Percentiles rank a stretch among this genome's conserved stretches.
Evolutionary conservation across 306 rosid genomes (phyloP).

Genomic region (Clitoria ternatea): DNA sequence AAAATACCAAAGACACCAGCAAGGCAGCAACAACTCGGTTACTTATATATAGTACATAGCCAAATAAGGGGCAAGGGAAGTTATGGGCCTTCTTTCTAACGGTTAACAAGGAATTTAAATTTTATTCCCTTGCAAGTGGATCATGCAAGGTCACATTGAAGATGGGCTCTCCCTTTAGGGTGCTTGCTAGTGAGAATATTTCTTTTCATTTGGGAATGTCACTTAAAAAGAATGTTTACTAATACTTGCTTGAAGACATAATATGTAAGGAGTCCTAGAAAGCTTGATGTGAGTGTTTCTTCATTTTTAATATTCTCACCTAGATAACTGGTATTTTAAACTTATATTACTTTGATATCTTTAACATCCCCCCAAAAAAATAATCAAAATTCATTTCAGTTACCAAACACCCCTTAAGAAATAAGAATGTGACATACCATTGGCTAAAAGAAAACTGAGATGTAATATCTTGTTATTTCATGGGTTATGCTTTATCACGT

Average conservation of each 20-base stretch:
- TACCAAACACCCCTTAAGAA: too few species aligned
- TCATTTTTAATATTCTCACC: too few species aligned
- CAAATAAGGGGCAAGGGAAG: neutral
- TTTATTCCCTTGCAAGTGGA: conserved; percentile 27
- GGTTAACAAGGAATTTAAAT: conserved; percentile 11
- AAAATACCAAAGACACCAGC: neutral
- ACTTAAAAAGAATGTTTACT: too few species aligned
- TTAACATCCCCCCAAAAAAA: too few species aligned
- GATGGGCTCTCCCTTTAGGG: conserved; percentile 4
- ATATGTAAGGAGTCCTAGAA: too few species aligned
- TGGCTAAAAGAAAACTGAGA: conserved; percentile 1
- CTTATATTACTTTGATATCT: too few species aligned
- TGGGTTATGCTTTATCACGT: neutral
- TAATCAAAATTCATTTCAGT: too few species aligned
- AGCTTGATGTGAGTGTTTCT: too few species aligned
- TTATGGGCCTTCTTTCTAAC: conserved; percentile 8
- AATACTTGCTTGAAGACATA: too few species aligned
- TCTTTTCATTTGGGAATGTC: too few species aligned
- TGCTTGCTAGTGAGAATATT: too few species aligned
- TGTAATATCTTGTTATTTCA: conserved; percentile 1
- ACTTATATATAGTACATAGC: neutral
- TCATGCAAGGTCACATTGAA: conserved; percentile 1
- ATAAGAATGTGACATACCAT: neutral
- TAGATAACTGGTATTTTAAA: too few species aligned
- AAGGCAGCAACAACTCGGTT: neutral